Evolutionary conservation across 2,329 filamentous ascomycete species (phyloP), one percentile per base, ranked within the genome.

Genomic region (Talaromyces sp.): DNA sequence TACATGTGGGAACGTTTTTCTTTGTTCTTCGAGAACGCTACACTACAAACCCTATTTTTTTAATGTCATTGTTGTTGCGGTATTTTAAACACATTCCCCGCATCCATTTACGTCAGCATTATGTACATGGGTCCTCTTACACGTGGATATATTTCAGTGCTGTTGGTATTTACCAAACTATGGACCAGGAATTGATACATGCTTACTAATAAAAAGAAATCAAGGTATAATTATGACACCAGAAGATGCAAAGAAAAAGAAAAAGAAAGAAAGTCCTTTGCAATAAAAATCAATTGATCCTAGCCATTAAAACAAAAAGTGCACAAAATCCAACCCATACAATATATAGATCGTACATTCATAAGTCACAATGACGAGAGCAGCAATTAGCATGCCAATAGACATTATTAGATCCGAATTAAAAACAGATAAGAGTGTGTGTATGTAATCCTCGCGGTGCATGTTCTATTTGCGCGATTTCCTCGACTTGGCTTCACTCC

Each of bases 391-490:
- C 27, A 31, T 53, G 50, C 50, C 31, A 53, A 53, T 53, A 53
- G 14, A 53, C 50, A 53, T 53, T 53, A 56, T 30, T 12, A 36
- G 14, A n/a, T 18, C 54, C n/a, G 7, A 56, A 56, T n/a, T 40
- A 27, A 16, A 56, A 56, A 33, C 16, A 33, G 14, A 23, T 9
- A 56, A 56, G 27, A 33, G 27, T 23, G 23, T 23, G 23, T 23
- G 23, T 23, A 23, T 23, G 23, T 7, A 8, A 36, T 5, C 54
- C 28, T 56, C 31, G 31, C n/a, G 14, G 16, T 18, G 31, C 5
- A 12, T 47, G 18, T 23, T 56, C 30, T 63, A 77, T 65, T 77
- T 73, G 69, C 75, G 73, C 72, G 72, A 76, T 62, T 70, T 74
- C 65, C 74, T 78, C 52, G 63, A 54, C 63, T 67, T 73, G 9